phyloP scores from a whole-genome alignment of 305 asterid species.

The Fraxinus latifolia region DNA sequence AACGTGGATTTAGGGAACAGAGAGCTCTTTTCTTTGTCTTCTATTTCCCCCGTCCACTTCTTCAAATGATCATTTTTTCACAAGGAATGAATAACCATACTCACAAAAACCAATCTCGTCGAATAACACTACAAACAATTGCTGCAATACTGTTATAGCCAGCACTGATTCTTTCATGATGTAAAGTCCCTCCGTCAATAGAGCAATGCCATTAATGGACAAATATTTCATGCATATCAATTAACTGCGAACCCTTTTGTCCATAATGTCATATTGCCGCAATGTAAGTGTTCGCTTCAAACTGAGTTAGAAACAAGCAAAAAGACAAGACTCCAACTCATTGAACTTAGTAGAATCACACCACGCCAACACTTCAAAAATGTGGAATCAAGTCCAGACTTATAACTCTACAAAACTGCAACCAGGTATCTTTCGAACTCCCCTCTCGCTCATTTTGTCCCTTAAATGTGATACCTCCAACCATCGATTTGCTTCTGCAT shows the following conservation, averaged over 20 bases:
- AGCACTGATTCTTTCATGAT: not conserved
- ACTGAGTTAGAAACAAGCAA: not conserved
- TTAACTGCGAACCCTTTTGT: not conserved
- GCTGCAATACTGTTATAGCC: not conserved
- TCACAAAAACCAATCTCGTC: not conserved
- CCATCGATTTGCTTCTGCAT: slow-evolving; percentile 68
- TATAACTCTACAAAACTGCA: slow-evolving; percentile 47
- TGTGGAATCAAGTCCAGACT: slow-evolving; percentile 10
- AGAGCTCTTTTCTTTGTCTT: not conserved
- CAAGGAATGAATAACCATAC: not conserved
- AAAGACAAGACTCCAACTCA: not conserved
- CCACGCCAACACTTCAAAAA: not conserved
- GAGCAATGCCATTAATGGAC: not conserved
- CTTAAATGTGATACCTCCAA: slow-evolving; percentile 48
- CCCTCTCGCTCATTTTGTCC: slow-evolving; percentile 49
- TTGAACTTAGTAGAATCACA: slow-evolving; percentile 23
- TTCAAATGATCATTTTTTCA: not conserved
- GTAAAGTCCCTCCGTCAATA: not conserved
- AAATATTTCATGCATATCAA: not conserved
- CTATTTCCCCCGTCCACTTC: not conserved
- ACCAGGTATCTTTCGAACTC: slow-evolving; percentile 60
- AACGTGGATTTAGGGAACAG: not conserved
- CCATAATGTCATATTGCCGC: not conserved
- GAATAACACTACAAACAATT: not conserved
- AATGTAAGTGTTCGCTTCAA: not conserved